Base-by-base conservation (phyloP, 331 rosid genomes). In the Spiraea crenata region DNA sequence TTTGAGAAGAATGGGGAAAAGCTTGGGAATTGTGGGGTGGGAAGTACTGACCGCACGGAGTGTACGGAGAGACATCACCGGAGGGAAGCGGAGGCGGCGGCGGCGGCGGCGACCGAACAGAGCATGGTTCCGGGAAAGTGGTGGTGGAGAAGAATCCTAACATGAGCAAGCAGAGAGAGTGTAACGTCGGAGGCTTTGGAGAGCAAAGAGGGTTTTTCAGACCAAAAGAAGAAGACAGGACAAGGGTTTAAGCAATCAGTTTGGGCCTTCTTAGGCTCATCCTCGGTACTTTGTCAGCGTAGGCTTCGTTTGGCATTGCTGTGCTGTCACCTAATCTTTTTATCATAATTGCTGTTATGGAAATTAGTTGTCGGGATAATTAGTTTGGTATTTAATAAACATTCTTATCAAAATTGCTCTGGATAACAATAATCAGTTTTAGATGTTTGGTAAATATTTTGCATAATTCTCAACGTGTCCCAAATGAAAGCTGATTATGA, bases 51-150 rank as follows among this genome's bases (percentile, higher is more conserved):
- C 35, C 5, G 45, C 6, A 46, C 62, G 44, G 49, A 65, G n/a
- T 19, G 63, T 47, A 61, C 73, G 57, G 70, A 45, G 77, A 50
- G 55, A 78, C 76, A 74, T 73, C 31, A 63, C 34, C 3, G 50
- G 15, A 4, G 5, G 3, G 47, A 25, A 52, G 7, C 11, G 8
- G n/a, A 11, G 3, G 12, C 57, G 9, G n/a, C n/a, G n/a, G n/a
- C n/a, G n/a, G n/a, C n/a, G 8, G n/a, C 34, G 3, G 12, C 57
- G 9, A 31, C 20, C 57, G 31, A 57, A 25, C 25, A 5, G 57
- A 45, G 46, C 44, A 55, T 55, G 46, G 31, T n/a, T 41, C 25
- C n/a, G 3, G 5, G 14, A 6, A 39, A 54, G 17, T 11, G 38
- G 37, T 14, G 15, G 6, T 16, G 65, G 15, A 13, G 65, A 60